Conservation (phyloP, 192 early-diverging fungal genomes). For the Coemansia sp. region DNA sequence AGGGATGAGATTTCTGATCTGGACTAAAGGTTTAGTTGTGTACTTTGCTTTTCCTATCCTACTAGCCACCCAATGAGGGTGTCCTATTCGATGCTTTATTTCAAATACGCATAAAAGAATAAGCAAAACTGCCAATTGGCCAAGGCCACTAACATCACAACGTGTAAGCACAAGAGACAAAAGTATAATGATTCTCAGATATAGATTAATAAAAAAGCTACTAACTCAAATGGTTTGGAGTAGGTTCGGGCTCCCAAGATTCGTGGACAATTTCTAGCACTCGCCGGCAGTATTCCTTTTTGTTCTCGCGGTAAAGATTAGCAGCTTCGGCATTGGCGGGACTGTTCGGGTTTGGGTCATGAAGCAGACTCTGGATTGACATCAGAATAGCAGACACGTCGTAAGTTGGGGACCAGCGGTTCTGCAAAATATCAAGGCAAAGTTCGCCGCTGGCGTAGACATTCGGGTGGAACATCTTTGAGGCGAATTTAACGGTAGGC, state of each 20-base stretch:
- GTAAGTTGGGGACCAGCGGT: conserved; percentile 97
- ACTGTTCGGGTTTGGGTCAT: conserved; percentile 96
- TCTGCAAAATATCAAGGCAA: conserved; percentile 97
- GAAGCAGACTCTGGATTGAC: conserved; percentile 91
- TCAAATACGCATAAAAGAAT: no score
- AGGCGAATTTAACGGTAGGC: conserved; percentile 90
- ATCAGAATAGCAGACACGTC: conserved; percentile 94
- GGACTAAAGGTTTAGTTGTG: neutral
- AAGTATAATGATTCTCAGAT: no score
- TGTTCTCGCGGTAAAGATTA: conserved; percentile 86
- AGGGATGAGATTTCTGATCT: neutral
- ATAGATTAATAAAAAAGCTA: no score
- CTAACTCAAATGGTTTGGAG: no score
- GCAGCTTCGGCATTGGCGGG: conserved; percentile 98
- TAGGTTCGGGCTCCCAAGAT: conserved; percentile 64
- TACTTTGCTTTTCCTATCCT: neutral
- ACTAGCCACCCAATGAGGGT: neutral
- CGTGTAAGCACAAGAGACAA: no score
- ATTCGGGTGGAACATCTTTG: conserved; percentile 98
- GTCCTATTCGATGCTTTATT: no score
- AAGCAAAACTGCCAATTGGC: no score
- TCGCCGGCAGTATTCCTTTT: conserved; percentile 89
- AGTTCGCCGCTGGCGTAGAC: conserved; percentile 97
- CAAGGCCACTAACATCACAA: no score
- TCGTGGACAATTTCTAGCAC: conserved; percentile 89